phyloP scores from a whole-genome alignment of 2,329 filamentous ascomycete genomes.

The Clarireedia hainanense region DNA sequence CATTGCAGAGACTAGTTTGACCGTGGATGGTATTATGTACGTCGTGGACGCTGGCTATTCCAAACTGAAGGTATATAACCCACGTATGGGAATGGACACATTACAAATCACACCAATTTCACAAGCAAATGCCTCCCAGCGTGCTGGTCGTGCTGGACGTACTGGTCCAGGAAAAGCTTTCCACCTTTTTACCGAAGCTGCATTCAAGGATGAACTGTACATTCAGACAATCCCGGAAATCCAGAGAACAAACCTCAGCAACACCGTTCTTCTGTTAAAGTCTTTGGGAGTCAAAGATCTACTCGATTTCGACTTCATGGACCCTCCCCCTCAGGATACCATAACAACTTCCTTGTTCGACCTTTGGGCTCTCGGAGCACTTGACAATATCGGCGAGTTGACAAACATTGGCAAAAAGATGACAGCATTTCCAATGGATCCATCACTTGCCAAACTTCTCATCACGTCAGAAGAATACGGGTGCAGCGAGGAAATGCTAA shows the following conservation, averaged over 20 bases:
- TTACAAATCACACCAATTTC: slow-evolving; percentile 96
- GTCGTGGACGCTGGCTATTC: slow-evolving; percentile 95
- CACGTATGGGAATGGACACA: slow-evolving; percentile 98
- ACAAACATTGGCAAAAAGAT: slow-evolving; percentile 83
- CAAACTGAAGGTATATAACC: slow-evolving; percentile 98
- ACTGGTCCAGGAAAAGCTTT: slow-evolving; percentile 95
- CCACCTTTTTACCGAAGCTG: slow-evolving; percentile 86
- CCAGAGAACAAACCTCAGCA: slow-evolving; percentile 89
- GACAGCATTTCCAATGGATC: slow-evolving; percentile 98
- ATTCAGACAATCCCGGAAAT: slow-evolving; percentile 97
- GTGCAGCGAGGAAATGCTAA: slow-evolving; percentile 96
- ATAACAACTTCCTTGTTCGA: slow-evolving; percentile 97
- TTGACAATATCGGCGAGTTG: slow-evolving; percentile 89
- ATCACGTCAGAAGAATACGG: slow-evolving; percentile 86
- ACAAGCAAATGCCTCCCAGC: slow-evolving; percentile 89
- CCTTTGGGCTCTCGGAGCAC: slow-evolving; percentile 86
- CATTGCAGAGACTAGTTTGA: slow-evolving; percentile 53
- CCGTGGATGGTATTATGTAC: slow-evolving; percentile 98
- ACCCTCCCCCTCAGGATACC: slow-evolving; percentile 93
- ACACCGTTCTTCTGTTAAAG: slow-evolving; percentile 89
- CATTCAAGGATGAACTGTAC: slow-evolving; percentile 93
- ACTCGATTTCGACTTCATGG: slow-evolving; percentile 98
- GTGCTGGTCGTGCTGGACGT: slow-evolving; percentile 85
- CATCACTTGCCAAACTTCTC: slow-evolving; percentile 85
- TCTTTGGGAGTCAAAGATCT: slow-evolving; percentile 90